Base-by-base conservation (phyloP, 1,284 basidiomycete species). In the Ganoderma resinaceum region DNA sequence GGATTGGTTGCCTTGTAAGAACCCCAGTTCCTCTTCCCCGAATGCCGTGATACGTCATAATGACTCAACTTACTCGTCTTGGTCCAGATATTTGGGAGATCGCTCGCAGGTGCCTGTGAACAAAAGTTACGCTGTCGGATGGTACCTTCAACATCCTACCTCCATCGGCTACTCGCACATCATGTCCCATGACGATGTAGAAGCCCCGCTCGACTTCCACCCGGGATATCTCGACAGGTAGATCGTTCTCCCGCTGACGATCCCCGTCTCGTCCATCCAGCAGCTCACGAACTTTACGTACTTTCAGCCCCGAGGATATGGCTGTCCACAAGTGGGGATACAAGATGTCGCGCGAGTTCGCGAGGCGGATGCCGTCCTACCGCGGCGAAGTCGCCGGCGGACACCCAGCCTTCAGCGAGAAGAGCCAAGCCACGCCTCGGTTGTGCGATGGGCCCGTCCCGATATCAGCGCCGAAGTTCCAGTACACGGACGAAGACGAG, bases 401-500 rank as follows among this genome's bases (percentile, higher is more conserved):
- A 6, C 80, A 82, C 58, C 81, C 82, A 2, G 38, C 55, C 12
- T 83, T 82, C 63, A 63, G 77, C 0, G 46, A 64, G 16, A 71
- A 65, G 43, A 76, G 75, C 65, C 53, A 61, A 29, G 72, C 69
- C 1, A 58, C 29, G 0, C 68, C 71, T 38, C 52, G 62, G 12
- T 58, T 40, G 43, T 65, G 55, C 7, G 61, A 46, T 14, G 58
- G 62, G 14, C 74, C 76, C 6, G 71, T 75, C 23, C 62, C 68
- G 0, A 63, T 75, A 3, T 63, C 61, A 9, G 72, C 66, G 1
- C 73, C 74, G 1, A 85, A 89, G 65, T 85, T 91, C 77, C 82
- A 84, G 76, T 90, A 89, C 78, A 83, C 82, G 35, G 79, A 82
- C 61, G 89, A 90, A 40, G 89, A 91, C 74, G 89, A 91, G 74